Conservation (phyloP, 192 early-diverging fungal species). For the Backusella tuberculispora region DNA sequence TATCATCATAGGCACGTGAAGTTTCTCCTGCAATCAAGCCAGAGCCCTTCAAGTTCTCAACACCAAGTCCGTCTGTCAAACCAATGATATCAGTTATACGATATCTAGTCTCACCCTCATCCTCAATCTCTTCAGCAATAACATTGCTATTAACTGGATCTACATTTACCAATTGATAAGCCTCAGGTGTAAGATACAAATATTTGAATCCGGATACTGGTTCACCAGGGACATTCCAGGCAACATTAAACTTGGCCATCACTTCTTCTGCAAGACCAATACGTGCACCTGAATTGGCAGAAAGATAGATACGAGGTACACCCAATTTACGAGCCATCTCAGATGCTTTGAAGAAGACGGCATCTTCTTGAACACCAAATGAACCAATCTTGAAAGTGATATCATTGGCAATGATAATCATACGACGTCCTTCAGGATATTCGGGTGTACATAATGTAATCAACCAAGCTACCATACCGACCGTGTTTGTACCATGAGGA, state of each 20-base stretch:
- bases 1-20: constrained; percentile 93
- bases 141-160: constrained; percentile 69
- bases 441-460: constrained; percentile 89
- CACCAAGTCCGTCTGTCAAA: constrained; percentile 83
- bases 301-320: constrained; percentile 91
- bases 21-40: constrained; percentile 98
- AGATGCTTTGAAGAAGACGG: constrained; percentile 91
- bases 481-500: constrained; percentile 84
- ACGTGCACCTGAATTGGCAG: constrained; percentile 97
- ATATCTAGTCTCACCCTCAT: constrained; percentile 77
- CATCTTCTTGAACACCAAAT: constrained; percentile 93
- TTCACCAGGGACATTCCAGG: constrained; percentile 82
- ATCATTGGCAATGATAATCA: constrained; percentile 97
- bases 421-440: constrained; percentile 80
- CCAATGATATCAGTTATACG: constrained; percentile 90
- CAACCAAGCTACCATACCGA: constrained; percentile 97
- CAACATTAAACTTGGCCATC: constrained; percentile 79
- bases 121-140: constrained; percentile 68
- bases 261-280: constrained; percentile 97
- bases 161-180: constrained; percentile 62
- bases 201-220: constrained; percentile 91
- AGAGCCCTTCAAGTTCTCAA: constrained; percentile 95
- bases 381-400: constrained; percentile 97
- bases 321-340: constrained; percentile 85
- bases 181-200: constrained; percentile 81